Conservation (phyloP, 768 basidiomycete species). For the Fomitopsis pulvina region DNA sequence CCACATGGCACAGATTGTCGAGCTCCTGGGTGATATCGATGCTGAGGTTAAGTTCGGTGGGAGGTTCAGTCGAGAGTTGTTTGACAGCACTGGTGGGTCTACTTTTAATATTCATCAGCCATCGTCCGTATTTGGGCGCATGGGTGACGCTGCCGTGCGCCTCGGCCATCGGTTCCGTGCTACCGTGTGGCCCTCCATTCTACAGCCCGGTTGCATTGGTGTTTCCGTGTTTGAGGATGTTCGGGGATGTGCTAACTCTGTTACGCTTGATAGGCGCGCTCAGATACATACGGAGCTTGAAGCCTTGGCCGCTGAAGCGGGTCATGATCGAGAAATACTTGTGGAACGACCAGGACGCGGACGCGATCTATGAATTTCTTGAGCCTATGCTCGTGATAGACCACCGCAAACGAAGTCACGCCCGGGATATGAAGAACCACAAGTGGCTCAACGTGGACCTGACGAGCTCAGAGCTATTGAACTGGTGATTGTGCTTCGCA, state of each 20-base stretch:
- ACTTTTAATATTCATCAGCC: not conserved
- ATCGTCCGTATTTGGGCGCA: not conserved
- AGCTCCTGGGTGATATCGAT: slow-evolving; percentile 77
- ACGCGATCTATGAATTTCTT: slow-evolving; percentile 57
- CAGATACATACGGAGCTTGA: slow-evolving; percentile 68
- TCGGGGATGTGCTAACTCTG: not conserved
- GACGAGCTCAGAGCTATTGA: slow-evolving; percentile 13
- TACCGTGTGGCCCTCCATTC: not conserved
- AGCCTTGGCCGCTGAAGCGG: slow-evolving; percentile 74
- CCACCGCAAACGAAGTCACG: slow-evolving; percentile 59
- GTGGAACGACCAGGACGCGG: slow-evolving; percentile 52
- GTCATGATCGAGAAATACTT: slow-evolving; percentile 91
- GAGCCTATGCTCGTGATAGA: slow-evolving; percentile 72
- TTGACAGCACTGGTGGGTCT: slow-evolving; percentile 60
- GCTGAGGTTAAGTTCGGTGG: slow-evolving; percentile 76
- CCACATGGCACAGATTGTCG: slow-evolving; percentile 92
- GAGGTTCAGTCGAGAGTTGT: slow-evolving; percentile 78
- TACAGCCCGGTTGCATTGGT: not conserved
- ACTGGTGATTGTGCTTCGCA: slow-evolving; percentile 7
- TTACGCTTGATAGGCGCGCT: slow-evolving; percentile 41
- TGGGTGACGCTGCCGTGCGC: not conserved
- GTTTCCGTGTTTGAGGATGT: not conserved
- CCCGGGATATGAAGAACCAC: slow-evolving; percentile 69
- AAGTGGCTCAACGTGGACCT: slow-evolving; percentile 53
- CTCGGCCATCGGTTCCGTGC: not conserved